Conservation (phyloP, 495 filamentous ascomycete species). For the Apiosordaria backusii region DNA sequence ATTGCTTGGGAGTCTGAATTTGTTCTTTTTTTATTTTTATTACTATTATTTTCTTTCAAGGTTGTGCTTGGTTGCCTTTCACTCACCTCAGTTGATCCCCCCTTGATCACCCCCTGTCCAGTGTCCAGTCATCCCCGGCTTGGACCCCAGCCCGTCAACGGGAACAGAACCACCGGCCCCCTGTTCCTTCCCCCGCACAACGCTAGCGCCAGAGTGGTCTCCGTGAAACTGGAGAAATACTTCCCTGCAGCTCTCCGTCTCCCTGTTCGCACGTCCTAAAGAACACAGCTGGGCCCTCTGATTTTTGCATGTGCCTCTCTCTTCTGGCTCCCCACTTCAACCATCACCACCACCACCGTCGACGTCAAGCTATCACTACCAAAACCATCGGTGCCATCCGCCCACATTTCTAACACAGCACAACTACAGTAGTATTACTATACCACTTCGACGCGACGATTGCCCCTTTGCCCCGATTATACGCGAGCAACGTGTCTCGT, state of each 20-base stretch:
- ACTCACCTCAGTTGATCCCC: not conserved
- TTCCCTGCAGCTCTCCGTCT: slow-evolving; percentile 4
- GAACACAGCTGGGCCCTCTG: not conserved
- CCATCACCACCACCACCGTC: not conserved
- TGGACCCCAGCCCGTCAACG: not conserved
- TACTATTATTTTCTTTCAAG: not conserved
- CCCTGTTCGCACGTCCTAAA: not conserved
- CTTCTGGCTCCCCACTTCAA: not conserved
- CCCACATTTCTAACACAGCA: not conserved
- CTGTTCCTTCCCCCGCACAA: slow-evolving; percentile 7
- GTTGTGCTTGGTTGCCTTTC: too few relatives aligned
- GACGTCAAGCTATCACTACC: not conserved
- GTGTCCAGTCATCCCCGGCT: not conserved
- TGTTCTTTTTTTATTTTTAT: not conserved
- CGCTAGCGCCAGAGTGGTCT: slow-evolving; percentile 3
- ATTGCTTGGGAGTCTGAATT: not conserved
- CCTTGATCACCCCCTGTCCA: not conserved
- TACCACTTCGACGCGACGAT: not conserved
- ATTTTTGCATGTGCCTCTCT: slow-evolving; percentile 17
- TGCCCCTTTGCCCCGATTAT: not conserved
- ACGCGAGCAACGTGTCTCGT: not conserved
- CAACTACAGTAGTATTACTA: not conserved
- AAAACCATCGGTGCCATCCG: not conserved
- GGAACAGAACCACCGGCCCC: too few relatives aligned
- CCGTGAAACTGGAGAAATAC: slow-evolving; percentile 10